These are phyloP conservation scores for Wickerhamiella qilinensis DNA, from an alignment of 805 yeast species.

Conservation along the genomic window DNA sequence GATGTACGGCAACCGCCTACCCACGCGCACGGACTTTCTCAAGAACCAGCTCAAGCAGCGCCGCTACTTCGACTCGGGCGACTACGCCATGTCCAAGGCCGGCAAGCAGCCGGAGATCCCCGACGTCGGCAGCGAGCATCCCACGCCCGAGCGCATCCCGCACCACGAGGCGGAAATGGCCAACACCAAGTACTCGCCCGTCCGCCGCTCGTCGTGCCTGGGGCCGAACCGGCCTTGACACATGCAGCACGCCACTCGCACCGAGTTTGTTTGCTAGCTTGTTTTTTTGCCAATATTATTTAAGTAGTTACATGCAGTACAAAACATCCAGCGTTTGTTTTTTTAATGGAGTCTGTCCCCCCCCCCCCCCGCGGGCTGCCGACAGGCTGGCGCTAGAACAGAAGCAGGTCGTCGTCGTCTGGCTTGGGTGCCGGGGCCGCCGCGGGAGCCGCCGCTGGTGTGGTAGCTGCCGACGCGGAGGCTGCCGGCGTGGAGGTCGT, in stretches of 20 bases:
- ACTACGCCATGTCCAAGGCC: conserved; percentile 59
- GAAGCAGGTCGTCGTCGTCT: conserved; percentile 6
- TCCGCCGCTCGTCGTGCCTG: neutral
- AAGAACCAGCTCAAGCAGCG: conserved; percentile 41
- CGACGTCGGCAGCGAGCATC: conserved; percentile 17
- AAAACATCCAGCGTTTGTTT: too few species aligned
- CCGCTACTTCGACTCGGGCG: conserved; percentile 86
- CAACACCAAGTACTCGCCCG: neutral
- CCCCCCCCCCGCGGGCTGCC: too few species aligned
- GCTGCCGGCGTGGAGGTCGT: conserved; percentile 10
- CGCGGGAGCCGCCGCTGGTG: neutral
- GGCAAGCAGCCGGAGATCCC: conserved; percentile 16
- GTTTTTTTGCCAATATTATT: too few species aligned
- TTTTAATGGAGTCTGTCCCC: too few species aligned
- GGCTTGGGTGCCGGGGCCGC: neutral
- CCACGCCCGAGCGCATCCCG: conserved; percentile 16
- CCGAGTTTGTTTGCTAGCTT: too few species aligned
- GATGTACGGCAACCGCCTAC: neutral
- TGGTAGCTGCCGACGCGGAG: conserved; percentile 4
- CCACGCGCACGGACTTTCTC: conserved; percentile 16
- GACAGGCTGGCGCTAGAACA: too few species aligned
- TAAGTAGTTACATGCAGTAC: too few species aligned
- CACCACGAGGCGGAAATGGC: conserved; percentile 11
- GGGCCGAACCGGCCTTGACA: neutral
- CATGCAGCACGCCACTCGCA: too few species aligned